Conservation (phyloP, 2,329 filamentous ascomycete genomes). For the Penicillium psychrosexuale region DNA sequence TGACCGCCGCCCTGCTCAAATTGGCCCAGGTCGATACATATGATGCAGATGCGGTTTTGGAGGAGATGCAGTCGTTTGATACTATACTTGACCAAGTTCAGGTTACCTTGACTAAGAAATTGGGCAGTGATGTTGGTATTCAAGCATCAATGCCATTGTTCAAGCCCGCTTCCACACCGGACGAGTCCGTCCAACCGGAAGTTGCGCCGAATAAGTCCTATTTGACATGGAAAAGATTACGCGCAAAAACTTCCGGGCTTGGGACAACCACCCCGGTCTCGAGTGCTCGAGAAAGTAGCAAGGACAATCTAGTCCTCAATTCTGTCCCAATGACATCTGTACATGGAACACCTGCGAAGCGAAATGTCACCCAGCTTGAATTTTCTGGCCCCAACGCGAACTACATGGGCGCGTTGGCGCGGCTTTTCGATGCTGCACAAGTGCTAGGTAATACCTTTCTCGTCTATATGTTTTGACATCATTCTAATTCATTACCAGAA, state of each 20-base stretch:
- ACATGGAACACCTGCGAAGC: slow-evolving; percentile 63
- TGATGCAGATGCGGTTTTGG: slow-evolving; percentile 86
- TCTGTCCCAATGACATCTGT: slow-evolving; percentile 71
- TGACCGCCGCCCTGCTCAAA: slow-evolving; percentile 84
- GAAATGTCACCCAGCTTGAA: slow-evolving; percentile 64
- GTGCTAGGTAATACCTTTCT: slow-evolving; percentile 66
- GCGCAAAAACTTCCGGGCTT: slow-evolving; percentile 80
- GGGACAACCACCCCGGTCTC: slow-evolving; percentile 41
- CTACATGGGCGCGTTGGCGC: slow-evolving; percentile 88
- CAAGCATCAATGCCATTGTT: slow-evolving; percentile 71
- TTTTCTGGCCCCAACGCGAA: slow-evolving; percentile 81
- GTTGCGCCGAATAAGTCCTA: slow-evolving; percentile 64
- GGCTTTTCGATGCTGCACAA: slow-evolving; percentile 89
- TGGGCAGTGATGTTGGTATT: slow-evolving; percentile 90
- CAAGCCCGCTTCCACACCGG: slow-evolving; percentile 56
- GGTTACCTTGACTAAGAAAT: slow-evolving; percentile 68
- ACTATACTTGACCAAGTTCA: slow-evolving; percentile 83
- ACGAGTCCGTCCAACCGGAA: slow-evolving; percentile 42
- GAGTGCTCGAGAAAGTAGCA: slow-evolving; percentile 48
- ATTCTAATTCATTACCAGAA: slow-evolving; percentile 53
- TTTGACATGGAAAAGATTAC: slow-evolving; percentile 82
- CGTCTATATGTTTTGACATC: background rate
- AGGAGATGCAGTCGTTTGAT: slow-evolving; percentile 91
- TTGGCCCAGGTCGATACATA: slow-evolving; percentile 79
- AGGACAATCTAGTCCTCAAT: slow-evolving; percentile 64